Evolutionary conservation across 306 rosid genomes (phyloP).

Genomic region (Astragalus membranaceus): DNA sequence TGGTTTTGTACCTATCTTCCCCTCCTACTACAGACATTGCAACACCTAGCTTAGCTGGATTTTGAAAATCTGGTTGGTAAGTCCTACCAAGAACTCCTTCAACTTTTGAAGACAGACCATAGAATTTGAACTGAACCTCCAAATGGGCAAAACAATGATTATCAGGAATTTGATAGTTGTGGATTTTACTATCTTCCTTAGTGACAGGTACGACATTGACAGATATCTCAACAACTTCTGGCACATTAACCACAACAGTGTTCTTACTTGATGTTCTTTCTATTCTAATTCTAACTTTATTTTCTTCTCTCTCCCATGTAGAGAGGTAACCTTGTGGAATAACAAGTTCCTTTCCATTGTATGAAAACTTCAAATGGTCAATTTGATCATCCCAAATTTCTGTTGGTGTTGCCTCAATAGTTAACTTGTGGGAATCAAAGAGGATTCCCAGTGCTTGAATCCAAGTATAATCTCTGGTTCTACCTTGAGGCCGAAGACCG

Average conservation of each 20-base stretch:
- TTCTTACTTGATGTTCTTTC: constrained; percentile 65
- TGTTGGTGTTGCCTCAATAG: constrained; percentile 51
- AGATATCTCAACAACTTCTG: constrained; percentile 51
- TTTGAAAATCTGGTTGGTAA: constrained; percentile 67
- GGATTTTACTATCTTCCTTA: constrained; percentile 67
- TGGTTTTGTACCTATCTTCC: constrained; percentile 61
- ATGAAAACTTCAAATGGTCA: constrained; percentile 52
- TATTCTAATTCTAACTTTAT: constrained; percentile 34
- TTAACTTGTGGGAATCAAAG: constrained; percentile 39
- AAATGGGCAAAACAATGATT: constrained; percentile 73
- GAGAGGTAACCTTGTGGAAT: constrained; percentile 50
- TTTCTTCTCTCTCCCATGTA: constrained; percentile 38
- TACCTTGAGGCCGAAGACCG: constrained; percentile 58
- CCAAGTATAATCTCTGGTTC: constrained; percentile 72
- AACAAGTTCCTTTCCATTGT: constrained; percentile 36
- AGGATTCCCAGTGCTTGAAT: constrained; percentile 80
- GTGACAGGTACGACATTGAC: constrained; percentile 73
- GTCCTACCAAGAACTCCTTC: constrained; percentile 91
- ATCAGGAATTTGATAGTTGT: constrained; percentile 62
- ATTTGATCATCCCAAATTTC: constrained; percentile 44
- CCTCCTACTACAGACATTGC: constrained; percentile 87
- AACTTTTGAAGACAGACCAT: constrained; percentile 48
- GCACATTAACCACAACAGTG: constrained; percentile 40
- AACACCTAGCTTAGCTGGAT: constrained; percentile 67
- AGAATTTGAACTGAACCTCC: constrained; percentile 81